Percentiles rank a stretch among this genome's conserved stretches.
Evolutionary conservation across 2,329 filamentous ascomycete species (phyloP).

Genomic region (Exophiala dermatitidis): DNA sequence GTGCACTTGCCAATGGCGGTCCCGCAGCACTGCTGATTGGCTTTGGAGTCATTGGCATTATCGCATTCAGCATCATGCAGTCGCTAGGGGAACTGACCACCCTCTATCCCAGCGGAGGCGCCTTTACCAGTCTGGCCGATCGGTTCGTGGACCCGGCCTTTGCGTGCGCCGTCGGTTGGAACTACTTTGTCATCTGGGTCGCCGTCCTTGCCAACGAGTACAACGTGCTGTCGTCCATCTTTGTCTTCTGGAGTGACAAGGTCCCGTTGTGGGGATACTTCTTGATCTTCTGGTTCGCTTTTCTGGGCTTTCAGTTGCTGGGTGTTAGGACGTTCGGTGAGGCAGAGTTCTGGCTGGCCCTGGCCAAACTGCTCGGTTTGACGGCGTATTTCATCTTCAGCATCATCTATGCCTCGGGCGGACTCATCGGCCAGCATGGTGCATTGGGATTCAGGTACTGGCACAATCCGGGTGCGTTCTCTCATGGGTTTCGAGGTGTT

Average conservation of each 20-base stretch:
- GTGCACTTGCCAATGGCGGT: constrained; percentile 33
- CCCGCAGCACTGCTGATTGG: constrained; percentile 34
- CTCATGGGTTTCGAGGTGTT: constrained; percentile 34
- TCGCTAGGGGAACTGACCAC: constrained; percentile 62
- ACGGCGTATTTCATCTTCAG: constrained; percentile 2
- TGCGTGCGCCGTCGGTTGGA: constrained; percentile 41
- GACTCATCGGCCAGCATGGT: constrained; percentile 24
- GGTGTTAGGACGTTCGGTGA: constrained; percentile 46
- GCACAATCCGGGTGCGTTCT: constrained; percentile 32
- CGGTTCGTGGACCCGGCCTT: constrained; percentile 46
- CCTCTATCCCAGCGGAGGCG: constrained; percentile 67
- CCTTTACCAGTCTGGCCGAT: constrained; percentile 61
- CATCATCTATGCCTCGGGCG: constrained; percentile 35
- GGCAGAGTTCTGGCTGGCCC: constrained; percentile 43
- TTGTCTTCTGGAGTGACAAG: constrained; percentile 42
- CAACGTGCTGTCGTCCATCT: constrained; percentile 22
- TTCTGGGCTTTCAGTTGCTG: constrained; percentile 38
- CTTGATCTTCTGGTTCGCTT: constrained; percentile 42
- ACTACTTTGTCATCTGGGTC: constrained; percentile 31
- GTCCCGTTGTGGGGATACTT: constrained; percentile 45
- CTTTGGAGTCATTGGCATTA: constrained; percentile 52
- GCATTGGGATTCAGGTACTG: constrained; percentile 34
- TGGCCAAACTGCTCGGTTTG: constrained; percentile 29
- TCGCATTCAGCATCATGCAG: constrained; percentile 71
- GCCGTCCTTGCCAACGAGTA: constrained; percentile 22